Evolutionary conservation across 129 eudicot genomes (phyloP).

Genomic region (Erigeron canadensis): DNA sequence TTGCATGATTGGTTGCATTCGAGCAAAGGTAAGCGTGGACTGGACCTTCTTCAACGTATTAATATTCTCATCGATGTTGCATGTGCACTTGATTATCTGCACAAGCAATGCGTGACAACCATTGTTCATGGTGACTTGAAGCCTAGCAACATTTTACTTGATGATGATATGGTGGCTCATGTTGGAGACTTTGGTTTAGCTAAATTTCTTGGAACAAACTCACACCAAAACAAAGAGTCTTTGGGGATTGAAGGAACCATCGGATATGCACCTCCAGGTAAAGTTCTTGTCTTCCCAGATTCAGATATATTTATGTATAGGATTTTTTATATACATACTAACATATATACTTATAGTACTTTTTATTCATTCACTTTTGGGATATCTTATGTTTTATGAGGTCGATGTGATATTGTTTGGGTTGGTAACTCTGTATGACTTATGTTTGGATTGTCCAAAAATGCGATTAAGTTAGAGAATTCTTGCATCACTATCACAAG

Average conservation of each 20-base stretch:
- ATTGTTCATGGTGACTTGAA: conserved; percentile 12
- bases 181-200: background rate
- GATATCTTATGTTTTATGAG: no score
- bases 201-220: background rate
- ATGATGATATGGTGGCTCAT: conserved; percentile 1
- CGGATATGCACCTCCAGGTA: background rate
- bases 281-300: background rate
- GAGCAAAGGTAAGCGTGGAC: background rate
- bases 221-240: background rate
- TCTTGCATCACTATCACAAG: no score
- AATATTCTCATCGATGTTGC: background rate
- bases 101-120: background rate
- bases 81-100: background rate
- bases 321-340: no score
- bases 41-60: background rate
- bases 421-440: no score
- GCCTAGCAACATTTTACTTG: conserved; percentile 3
- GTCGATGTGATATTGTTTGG: no score
- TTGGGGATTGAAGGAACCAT: background rate
- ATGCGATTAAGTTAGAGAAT: no score
- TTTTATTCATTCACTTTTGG: no score
- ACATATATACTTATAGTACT: no score
- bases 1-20: background rate
- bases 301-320: background rate
- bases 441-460: no score